These are phyloP conservation scores for Rhizopogon roseolus DNA, from an alignment of 768 basidiomycete genomes.

Conservation along the genomic window DNA sequence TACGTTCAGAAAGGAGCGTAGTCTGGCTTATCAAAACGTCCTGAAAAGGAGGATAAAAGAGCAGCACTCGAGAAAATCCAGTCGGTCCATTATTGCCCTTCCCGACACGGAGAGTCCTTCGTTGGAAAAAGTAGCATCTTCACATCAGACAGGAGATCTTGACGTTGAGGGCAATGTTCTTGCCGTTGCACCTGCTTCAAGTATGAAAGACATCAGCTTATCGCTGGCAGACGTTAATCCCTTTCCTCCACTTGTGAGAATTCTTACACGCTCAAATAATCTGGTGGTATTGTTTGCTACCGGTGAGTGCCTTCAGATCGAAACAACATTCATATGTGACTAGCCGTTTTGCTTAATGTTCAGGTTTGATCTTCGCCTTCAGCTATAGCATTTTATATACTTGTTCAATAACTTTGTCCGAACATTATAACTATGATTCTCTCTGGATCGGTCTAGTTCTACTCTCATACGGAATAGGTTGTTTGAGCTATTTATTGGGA, in stretches of 20 bases:
- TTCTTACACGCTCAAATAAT: conserved; percentile 63
- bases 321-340: neutral
- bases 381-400: conserved; percentile 68
- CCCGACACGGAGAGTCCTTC: neutral
- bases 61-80: conserved; percentile 15
- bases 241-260: conserved; percentile 47
- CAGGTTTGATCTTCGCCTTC: conserved; percentile 64
- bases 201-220: conserved; percentile 38
- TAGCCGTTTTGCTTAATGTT: neutral
- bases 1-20: conserved; percentile 75
- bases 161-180: conserved; percentile 4
- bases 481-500: conserved; percentile 4
- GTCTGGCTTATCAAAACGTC: conserved; percentile 66
- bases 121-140: neutral
- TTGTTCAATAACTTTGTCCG: conserved; percentile 58
- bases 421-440: conserved; percentile 61
- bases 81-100: conserved; percentile 6
- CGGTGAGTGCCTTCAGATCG: conserved; percentile 9
- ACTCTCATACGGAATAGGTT: conserved; percentile 63
- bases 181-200: conserved; percentile 3
- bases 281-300: conserved; percentile 39
- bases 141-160: conserved; percentile 17
- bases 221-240: conserved; percentile 68
- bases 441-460: conserved; percentile 71
- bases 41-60: conserved; percentile 38